phyloP scores from a whole-genome alignment of 148 eudicot genomes.

The Linanthus parryae region DNA sequence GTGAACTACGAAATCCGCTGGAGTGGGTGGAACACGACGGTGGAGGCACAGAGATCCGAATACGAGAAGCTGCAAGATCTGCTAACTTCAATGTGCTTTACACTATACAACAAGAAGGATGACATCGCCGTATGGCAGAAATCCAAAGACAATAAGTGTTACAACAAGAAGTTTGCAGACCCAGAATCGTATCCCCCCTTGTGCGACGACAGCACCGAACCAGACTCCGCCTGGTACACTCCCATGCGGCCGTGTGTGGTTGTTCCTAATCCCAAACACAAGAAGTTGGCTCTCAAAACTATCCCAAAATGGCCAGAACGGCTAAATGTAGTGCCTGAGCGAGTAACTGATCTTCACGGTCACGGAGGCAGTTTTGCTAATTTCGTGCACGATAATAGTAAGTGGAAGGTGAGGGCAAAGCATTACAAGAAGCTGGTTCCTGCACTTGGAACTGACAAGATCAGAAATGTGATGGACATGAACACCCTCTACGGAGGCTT shows the following conservation, averaged over 20 bases:
- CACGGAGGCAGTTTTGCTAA: constrained; percentile 58
- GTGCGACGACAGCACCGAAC: constrained; percentile 89
- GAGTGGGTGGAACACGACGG: constrained; percentile 90
- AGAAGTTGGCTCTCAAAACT: constrained; percentile 39
- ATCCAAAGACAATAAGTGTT: constrained; percentile 52
- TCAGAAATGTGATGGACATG: constrained; percentile 97
- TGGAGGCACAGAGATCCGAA: constrained; percentile 64
- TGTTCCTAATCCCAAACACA: constrained; percentile 45
- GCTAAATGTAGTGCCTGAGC: constrained; percentile 59
- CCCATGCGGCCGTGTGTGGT: constrained; percentile 86
- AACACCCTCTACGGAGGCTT: constrained; percentile 88
- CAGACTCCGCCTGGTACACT: constrained; percentile 95
- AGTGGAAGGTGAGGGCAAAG: constrained; percentile 66
- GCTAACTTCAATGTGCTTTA: constrained; percentile 80
- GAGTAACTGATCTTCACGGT: constrained; percentile 54
- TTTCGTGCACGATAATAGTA: constrained; percentile 60
- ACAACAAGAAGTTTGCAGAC: constrained; percentile 38
- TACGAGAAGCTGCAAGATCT: constrained; percentile 63
- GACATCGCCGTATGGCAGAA: constrained; percentile 96
- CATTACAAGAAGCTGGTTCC: constrained; percentile 84
- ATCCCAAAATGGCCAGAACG: constrained; percentile 79
- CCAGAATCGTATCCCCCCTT: constrained; percentile 70
- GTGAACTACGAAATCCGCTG: constrained; percentile 74
- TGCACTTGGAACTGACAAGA: constrained; percentile 65
- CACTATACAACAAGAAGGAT: constrained; percentile 54